phyloP scores from a whole-genome alignment of 1,139 yeast genomes.

The Suhomyces choctaworum region DNA sequence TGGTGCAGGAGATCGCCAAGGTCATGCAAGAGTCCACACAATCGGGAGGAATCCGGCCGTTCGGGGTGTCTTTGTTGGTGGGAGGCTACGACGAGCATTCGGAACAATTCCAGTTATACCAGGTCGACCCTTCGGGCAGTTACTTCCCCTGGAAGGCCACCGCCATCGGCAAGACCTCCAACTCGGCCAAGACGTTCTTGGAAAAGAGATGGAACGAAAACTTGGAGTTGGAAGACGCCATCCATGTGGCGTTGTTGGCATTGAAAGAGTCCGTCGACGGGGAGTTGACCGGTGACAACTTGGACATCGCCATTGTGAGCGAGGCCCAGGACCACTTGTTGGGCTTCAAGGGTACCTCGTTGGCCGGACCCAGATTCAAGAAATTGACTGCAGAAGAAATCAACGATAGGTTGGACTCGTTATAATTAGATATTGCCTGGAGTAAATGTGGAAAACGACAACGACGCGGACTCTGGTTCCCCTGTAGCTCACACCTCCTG shows the following conservation, averaged over 20 bases:
- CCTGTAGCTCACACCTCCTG: too few relatives aligned
- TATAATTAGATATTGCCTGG: constrained; percentile 40
- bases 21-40: constrained; percentile 99
- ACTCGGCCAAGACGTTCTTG: constrained; percentile 91
- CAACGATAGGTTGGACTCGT: constrained; percentile 90
- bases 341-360: constrained; percentile 84
- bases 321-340: constrained; percentile 78
- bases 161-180: constrained; percentile 94
- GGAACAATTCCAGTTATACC: constrained; percentile 78
- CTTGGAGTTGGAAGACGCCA: constrained; percentile 95
- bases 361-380: constrained; percentile 83
- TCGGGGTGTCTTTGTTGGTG: constrained; percentile 89
- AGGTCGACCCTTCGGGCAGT: constrained; percentile 97
- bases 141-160: constrained; percentile 99
- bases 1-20: constrained; percentile 93
- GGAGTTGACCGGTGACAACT: constrained; percentile 94
- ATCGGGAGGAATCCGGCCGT: constrained; percentile 97
- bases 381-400: constrained; percentile 87
- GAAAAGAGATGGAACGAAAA: constrained; percentile 99
- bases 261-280: constrained; percentile 97
- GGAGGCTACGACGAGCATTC: constrained; percentile 91
- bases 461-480: too few relatives aligned
- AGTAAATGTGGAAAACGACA: too few relatives aligned
- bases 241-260: constrained; percentile 92
- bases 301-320: constrained; percentile 88